Evolutionary conservation across 805 yeast genomes (phyloP), one percentile per base, ranked within the genome.

Genomic region (Blastobotrys chiropterorum): DNA sequence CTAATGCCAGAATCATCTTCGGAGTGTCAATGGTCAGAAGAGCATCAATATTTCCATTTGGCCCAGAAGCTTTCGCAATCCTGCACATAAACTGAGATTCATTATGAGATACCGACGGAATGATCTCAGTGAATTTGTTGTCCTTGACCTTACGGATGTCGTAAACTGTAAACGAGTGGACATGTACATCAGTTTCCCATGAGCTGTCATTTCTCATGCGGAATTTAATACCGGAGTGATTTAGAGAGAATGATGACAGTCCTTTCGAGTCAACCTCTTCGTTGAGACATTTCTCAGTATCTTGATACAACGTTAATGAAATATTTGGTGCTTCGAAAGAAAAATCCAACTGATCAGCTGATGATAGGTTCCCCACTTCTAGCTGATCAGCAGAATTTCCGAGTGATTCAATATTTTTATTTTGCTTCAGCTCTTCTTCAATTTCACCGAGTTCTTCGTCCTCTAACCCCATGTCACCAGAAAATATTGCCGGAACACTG

Each of bases 21-120:
- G 97, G 97, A 55, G 84, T 85, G 54, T 88, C 95, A 8, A 92
- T 76, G 0, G 89, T 80, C 3, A 85, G 62, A 61, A 82, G 75
- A 2, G 78, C 63, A 17, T 79, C 76, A 3, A 79, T 72, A 49
- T 75, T 73, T n/a, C 68, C 65, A 0, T 53, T 54, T 13, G 53
- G 46, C 16, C 39, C 44, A 2, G 46, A 20, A 21, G 15, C 17
- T 4, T 17, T 14, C n/a, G 56, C 51, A 11, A 78, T 72, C 16
- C 73, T 72, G 1, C 86, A 81, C 70, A 79, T 72, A 55, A 94
- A 83, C 63, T 94, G 98, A 59, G 85, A 73, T 19, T 81, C 80
- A 1, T 77, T 81, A 38, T 81, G 78, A 6, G 74, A 68, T 2
- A 79, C 75, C 21, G 80, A 78, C 1, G 98, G 97, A 43, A 94